Conservation (phyloP, 2,329 filamentous ascomycete species). For the Immersiporthe knoxdaviesiana region DNA sequence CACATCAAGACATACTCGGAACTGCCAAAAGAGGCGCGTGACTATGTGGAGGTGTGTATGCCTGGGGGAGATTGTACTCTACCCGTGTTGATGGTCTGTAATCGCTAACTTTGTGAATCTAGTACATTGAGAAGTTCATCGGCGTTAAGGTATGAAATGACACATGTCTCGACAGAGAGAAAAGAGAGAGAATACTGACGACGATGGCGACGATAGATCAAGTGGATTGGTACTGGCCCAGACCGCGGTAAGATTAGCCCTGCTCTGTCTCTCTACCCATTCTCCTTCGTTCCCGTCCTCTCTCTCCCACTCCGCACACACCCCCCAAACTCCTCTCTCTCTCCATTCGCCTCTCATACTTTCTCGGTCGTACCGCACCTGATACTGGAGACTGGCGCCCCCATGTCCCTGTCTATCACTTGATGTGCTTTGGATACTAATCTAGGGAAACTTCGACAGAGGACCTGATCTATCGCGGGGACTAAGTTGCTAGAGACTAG, state of each 20-base stretch:
- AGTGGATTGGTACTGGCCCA: constrained; percentile 70
- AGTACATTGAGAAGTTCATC: constrained; percentile 65
- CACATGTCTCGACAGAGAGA: background rate
- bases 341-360: background rate
- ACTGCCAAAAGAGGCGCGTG: constrained; percentile 65
- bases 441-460: background rate
- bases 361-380: background rate
- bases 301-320: constrained; percentile 26
- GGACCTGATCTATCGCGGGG: background rate
- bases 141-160: constrained; percentile 50
- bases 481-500: background rate
- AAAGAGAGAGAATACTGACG: background rate
- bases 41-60: constrained; percentile 58
- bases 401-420: background rate
- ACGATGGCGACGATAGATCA: constrained; percentile 45
- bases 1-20: constrained; percentile 62
- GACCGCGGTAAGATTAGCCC: constrained; percentile 68
- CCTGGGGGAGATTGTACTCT: no score
- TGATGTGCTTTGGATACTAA: background rate
- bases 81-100: no score
- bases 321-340: background rate
- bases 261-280: no score
- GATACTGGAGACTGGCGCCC: no score
- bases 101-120: background rate
- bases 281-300: constrained; percentile 46